phyloP scores from a whole-genome alignment of 2,329 filamentous ascomycete genomes.

The Colletotrichum liriopes region DNA sequence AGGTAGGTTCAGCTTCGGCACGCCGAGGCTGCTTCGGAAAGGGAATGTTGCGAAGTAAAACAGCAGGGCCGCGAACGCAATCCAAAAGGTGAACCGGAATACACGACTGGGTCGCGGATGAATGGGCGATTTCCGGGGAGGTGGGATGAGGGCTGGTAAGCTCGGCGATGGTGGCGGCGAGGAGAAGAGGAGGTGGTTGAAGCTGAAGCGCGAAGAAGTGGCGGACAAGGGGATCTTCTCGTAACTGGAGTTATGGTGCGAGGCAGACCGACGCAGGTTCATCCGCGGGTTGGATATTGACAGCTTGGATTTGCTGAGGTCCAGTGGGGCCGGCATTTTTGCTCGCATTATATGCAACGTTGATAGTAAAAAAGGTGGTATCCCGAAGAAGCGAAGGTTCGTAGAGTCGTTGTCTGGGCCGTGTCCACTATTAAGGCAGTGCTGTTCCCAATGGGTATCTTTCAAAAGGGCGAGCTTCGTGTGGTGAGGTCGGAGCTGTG shows the following conservation, averaged over 20 bases:
- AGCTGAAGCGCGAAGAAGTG: slow-evolving; percentile 75
- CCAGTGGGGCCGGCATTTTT: slow-evolving; percentile 63
- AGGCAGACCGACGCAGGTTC: slow-evolving; percentile 72
- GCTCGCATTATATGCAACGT: slow-evolving; percentile 38
- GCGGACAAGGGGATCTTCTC: slow-evolving; percentile 71
- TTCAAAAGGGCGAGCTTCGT: slow-evolving; percentile 18
- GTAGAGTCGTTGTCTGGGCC: slow-evolving; percentile 33
- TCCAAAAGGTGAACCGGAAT: slow-evolving; percentile 69
- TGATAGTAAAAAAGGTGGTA: slow-evolving; percentile 24
- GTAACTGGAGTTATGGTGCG: slow-evolving; percentile 62
- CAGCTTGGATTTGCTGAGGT: slow-evolving; percentile 64
- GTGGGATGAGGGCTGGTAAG: slow-evolving; percentile 77
- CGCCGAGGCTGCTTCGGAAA: slow-evolving; percentile 50
- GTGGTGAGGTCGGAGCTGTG: slow-evolving; percentile 14
- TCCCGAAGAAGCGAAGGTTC: slow-evolving; percentile 34
- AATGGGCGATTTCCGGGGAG: slow-evolving; percentile 73
- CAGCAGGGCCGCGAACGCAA: slow-evolving; percentile 65
- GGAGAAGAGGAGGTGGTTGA: slow-evolving; percentile 78
- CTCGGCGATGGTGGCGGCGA: slow-evolving; percentile 79
- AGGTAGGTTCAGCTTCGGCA: slow-evolving; percentile 57
- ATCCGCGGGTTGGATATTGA: slow-evolving; percentile 69
- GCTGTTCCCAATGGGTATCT: slow-evolving; percentile 38
- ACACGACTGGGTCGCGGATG: slow-evolving; percentile 72
- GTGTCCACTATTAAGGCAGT: slow-evolving; percentile 23
- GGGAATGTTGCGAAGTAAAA: slow-evolving; percentile 63